Evolutionary conservation across 495 filamentous ascomycete genomes (phyloP), one percentile per base, ranked within the genome.

Genomic region (Massariosphaeria phaeospora): DNA sequence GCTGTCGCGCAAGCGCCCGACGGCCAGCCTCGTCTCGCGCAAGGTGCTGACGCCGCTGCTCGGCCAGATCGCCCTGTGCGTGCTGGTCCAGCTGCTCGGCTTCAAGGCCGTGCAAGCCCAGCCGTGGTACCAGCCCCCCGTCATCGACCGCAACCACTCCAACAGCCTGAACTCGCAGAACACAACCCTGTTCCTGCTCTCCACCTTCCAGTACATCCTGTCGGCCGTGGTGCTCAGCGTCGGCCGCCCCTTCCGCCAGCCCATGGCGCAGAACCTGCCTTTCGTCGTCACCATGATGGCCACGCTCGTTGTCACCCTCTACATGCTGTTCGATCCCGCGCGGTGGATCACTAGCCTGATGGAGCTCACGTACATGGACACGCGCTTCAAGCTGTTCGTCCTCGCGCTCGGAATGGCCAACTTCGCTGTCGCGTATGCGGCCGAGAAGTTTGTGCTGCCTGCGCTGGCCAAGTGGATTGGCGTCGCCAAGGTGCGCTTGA

Each of bases 141-240:
- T 78, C 15, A 57, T 95, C 26, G 76, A 88, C 61, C 74, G 76
- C 9, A 79, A 91, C 8, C 83, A 89, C 51, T 84, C 84, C 38
- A 93, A 95, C 57, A 81, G 91, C 44, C 74, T 80, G 49, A 97
- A 97, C 62, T 96, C 90, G 11, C 84, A 96, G 66, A 96, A 97
- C 61, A 94, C 90, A 0, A 79, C 84, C 0, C 72, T 99, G 15
- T 99, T 96, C 70, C 70, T 96, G 39, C 73, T 89, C 20, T 95
- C 88, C 0, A 95, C 88, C 62, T 97, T 87, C 65, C 91, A 97
- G 69, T 99, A 99, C 69, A 91, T 93, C 34, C 74, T 95, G 29
- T 81, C 88, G 1, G 94, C 85, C 12, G 76, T 96, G 50, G 85
- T 97, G 12, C 75, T 97, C 12, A 96, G 85, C 60, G 87, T 91